Percentiles rank a stretch among this genome's conserved stretches.
These are phyloP conservation scores for Cyberlindnera petersonii DNA, from an alignment of 805 yeast genomes.

Conservation along the genomic window DNA sequence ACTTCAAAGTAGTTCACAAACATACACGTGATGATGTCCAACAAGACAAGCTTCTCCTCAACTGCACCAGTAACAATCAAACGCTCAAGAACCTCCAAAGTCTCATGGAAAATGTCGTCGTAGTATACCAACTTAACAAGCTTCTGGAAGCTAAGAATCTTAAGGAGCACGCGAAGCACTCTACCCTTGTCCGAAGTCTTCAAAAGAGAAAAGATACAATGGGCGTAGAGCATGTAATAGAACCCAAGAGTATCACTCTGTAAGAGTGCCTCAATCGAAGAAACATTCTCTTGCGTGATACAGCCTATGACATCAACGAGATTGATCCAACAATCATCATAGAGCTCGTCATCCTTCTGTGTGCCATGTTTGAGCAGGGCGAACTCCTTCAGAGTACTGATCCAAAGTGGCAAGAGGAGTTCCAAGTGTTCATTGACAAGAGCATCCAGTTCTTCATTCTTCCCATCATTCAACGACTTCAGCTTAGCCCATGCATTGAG, in stretches of 20 bases:
- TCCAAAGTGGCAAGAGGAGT: constrained; percentile 74
- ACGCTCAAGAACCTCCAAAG: constrained; percentile 72
- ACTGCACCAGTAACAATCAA: constrained; percentile 50
- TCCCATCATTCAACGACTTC: constrained; percentile 31
- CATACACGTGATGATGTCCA: constrained; percentile 56
- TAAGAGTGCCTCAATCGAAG: constrained; percentile 43
- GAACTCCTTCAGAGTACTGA: constrained; percentile 66
- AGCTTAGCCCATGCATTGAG: constrained; percentile 74
- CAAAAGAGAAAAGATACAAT: constrained; percentile 73
- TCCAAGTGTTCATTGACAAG: constrained; percentile 55
- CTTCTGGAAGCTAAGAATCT: constrained; percentile 52
- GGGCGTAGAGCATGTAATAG: constrained; percentile 76
- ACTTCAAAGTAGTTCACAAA: constrained; percentile 42
- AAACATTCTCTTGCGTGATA: constrained; percentile 49
- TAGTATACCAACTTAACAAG: constrained; percentile 58
- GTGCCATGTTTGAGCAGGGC: constrained; percentile 49
- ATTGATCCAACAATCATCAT: constrained; percentile 67
- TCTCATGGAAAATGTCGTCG: constrained; percentile 68
- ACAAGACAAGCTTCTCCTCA: constrained; percentile 44
- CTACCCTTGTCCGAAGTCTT: constrained; percentile 31
- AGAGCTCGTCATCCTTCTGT: constrained; percentile 39
- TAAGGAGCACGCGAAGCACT: constrained; percentile 48
- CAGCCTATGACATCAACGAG: constrained; percentile 72
- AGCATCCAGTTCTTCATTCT: constrained; percentile 39
- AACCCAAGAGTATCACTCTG: constrained; percentile 59